A percentile compares a stretch with the other conserved stretches of the same genome.
These are phyloP conservation scores for Baorangia bicolor DNA, from an alignment of 768 basidiomycete species.

Conservation along the genomic window DNA sequence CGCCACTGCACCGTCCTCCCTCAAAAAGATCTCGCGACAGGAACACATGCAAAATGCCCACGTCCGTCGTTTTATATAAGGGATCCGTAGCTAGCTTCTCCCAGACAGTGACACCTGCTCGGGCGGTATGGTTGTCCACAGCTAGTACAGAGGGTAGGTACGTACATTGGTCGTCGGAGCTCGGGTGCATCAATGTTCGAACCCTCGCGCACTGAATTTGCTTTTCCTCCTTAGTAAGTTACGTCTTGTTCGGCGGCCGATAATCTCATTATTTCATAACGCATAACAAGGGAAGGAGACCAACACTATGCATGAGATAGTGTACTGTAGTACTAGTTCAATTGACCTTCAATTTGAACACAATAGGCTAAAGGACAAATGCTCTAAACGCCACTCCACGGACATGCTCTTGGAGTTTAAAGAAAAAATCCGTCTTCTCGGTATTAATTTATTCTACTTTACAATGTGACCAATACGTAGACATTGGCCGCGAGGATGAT, in stretches of 20 bases:
- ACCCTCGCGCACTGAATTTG: not conserved
- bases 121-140: not conserved
- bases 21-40: not conserved
- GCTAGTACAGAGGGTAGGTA: not conserved
- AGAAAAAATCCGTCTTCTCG: not conserved
- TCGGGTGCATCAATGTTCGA: not conserved
- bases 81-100: not conserved
- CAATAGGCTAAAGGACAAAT: not conserved
- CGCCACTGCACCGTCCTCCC: not conserved
- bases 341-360: not conserved
- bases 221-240: not conserved
- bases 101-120: not conserved
- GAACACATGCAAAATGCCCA: not conserved
- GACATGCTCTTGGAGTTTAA: not conserved
- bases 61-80: not conserved
- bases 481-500: slow-evolving; percentile 69
- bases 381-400: not conserved
- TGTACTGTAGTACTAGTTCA: too few relatives aligned
- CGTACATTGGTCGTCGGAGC: not conserved
- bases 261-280: too few relatives aligned
- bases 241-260: not conserved
- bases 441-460: not conserved
- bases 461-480: slow-evolving; percentile 69
- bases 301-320: too few relatives aligned
- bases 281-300: too few relatives aligned